Conservation (phyloP, 805 yeast genomes). For the Wickerhamiella siamensis region DNA sequence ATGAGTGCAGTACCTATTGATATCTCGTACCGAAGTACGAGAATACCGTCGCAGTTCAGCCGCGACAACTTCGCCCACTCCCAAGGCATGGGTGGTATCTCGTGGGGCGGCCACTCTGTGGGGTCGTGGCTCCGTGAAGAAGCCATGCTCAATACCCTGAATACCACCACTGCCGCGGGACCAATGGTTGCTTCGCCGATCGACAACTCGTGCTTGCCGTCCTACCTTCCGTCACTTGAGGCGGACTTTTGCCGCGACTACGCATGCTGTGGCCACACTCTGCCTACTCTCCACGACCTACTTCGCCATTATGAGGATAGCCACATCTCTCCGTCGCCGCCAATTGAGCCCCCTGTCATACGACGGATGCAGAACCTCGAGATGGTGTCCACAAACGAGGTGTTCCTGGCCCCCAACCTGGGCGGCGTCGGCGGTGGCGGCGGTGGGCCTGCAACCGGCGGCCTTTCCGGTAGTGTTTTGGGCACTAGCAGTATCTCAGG, state of each 20-base stretch:
- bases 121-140: slow-evolving; percentile 96
- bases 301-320: slow-evolving; percentile 93
- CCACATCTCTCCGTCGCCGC: slow-evolving; percentile 59
- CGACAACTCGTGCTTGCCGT: slow-evolving; percentile 29
- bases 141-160: slow-evolving; percentile 22
- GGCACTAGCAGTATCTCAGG: neutral
- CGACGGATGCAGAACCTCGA: slow-evolving; percentile 47
- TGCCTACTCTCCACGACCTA: slow-evolving; percentile 88
- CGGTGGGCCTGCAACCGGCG: neutral
- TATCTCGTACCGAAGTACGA: slow-evolving; percentile 25
- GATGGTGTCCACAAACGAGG: slow-evolving; percentile 86
- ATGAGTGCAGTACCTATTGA: slow-evolving; percentile 29
- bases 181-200: slow-evolving; percentile 7
- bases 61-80: slow-evolving; percentile 90
- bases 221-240: slow-evolving; percentile 83
- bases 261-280: slow-evolving; percentile 82
- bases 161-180: slow-evolving; percentile 19
- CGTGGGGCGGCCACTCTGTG: slow-evolving; percentile 92
- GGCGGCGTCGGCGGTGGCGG: slow-evolving; percentile 12
- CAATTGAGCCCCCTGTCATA: slow-evolving; percentile 23
- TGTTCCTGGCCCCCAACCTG: slow-evolving; percentile 37
- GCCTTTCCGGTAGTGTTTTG: neutral
- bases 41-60: slow-evolving; percentile 38
- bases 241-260: slow-evolving; percentile 95
- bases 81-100: slow-evolving; percentile 94